A percentile compares a stretch with the other conserved stretches of the same genome.
Evolutionary conservation across 2,329 filamentous ascomycete species (phyloP).

Genomic region (Aspergillus brasiliensis): DNA sequence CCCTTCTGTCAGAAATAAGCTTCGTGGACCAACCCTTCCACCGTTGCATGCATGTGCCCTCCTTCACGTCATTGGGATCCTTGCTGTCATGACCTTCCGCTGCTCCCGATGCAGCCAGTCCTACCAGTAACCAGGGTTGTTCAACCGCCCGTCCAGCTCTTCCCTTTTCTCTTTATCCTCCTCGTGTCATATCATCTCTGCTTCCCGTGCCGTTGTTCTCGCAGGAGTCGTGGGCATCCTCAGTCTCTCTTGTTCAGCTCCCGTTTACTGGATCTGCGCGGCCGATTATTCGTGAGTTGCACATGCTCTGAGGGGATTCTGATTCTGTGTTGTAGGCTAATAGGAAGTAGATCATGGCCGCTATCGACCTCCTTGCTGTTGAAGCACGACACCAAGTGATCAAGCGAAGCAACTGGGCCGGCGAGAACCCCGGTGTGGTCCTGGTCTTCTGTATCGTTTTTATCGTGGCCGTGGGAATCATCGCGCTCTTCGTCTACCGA

Average conservation of each 20-base stretch:
- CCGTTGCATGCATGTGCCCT: conserved; percentile 17
- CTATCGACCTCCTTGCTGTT: conserved; percentile 29
- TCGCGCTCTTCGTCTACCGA: conserved; percentile 54
- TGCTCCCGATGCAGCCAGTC: conserved; percentile 9
- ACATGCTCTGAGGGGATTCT: neutral
- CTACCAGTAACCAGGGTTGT: neutral
- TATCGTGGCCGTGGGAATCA: conserved; percentile 55
- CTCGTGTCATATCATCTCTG: neutral
- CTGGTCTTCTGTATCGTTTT: conserved; percentile 65
- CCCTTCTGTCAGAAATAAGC: conserved; percentile 12
- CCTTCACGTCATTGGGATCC: conserved; percentile 19
- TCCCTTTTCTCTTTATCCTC: neutral
- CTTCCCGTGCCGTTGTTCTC: neutral
- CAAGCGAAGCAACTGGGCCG: conserved; percentile 56
- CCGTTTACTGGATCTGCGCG: neutral
- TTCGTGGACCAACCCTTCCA: conserved; percentile 7
- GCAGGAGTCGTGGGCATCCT: neutral
- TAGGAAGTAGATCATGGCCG: conserved; percentile 24
- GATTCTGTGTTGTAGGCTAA: neutral
- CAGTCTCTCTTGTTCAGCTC: neutral
- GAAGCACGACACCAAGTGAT: conserved; percentile 38
- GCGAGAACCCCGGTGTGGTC: conserved; percentile 60
- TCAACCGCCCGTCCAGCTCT: neutral
- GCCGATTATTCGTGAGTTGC: neutral
- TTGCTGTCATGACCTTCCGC: conserved; percentile 12